These are phyloP conservation scores for Colletotrichum plurivorum DNA, from an alignment of 2,329 filamentous ascomycete species.

Conservation along the genomic window DNA sequence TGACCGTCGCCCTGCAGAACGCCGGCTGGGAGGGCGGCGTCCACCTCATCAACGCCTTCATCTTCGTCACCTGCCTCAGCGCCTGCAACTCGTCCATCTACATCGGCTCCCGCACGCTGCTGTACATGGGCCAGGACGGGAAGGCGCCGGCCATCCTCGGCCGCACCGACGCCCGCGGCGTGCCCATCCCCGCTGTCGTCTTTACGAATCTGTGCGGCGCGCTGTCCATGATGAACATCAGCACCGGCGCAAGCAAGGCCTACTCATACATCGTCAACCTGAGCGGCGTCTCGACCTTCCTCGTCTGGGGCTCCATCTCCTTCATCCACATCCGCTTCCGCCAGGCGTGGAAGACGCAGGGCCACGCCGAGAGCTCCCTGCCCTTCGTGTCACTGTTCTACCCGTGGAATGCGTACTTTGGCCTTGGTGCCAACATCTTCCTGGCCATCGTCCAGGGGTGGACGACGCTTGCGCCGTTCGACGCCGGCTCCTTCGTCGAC, in stretches of 20 bases:
- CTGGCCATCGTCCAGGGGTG: conserved; percentile 74
- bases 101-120: conserved; percentile 80
- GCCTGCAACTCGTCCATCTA: conserved; percentile 84
- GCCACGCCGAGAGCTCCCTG: conserved; percentile 66
- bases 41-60: conserved; percentile 84
- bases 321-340: conserved; percentile 82
- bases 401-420: conserved; percentile 73
- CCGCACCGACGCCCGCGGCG: conserved; percentile 75
- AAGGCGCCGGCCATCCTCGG: conserved; percentile 80
- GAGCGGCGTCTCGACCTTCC: conserved; percentile 77
- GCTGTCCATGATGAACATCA: conserved; percentile 82
- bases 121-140: conserved; percentile 81
- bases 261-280: conserved; percentile 81
- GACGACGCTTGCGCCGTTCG: conserved; percentile 71
- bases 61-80: conserved; percentile 79
- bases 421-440: conserved; percentile 70
- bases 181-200: conserved; percentile 72
- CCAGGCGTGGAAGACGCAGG: conserved; percentile 71
- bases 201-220: conserved; percentile 80
- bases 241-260: conserved; percentile 74
- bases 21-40: conserved; percentile 82
- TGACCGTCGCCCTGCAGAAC: conserved; percentile 81
- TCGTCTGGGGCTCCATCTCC: conserved; percentile 80
- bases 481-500: conserved; percentile 72
- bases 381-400: conserved; percentile 70